Base-by-base conservation (phyloP, 768 basidiomycete species). In the Russula griseocarnosa region DNA sequence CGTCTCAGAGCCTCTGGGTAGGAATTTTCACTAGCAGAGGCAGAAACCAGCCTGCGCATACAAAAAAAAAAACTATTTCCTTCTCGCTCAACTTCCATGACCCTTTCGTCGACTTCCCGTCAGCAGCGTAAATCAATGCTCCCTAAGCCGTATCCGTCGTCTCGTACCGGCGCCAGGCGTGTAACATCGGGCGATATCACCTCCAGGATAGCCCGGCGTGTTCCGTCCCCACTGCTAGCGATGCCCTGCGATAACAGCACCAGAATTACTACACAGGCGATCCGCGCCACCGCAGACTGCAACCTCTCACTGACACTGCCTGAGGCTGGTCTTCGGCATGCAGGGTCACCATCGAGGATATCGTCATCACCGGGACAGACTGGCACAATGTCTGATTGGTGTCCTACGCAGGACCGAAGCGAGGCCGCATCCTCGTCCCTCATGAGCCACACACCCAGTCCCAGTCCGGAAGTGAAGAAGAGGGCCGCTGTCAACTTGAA, bases 71-170 rank as follows among this genome's bases (percentile, higher is more conserved):
- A n/a, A 5, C 4, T 11, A 14, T 20, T 14, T 34, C 2, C n/a
- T 36, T 36, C 13, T 26, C 47, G 14, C 28, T 14, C n/a, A 10
- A 59, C 18, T 11, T 13, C 5, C 9, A 24, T 65, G 63, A 44
- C 58, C 3, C 49, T 61, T 1, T 65, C 59, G 22, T 65, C 59
- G 13, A 34, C 20, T 44, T 55, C 53, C 28, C 58, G 50, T n/a
- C 58, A 50, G 38, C 58, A 65, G 9, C 63, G 59, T 40, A 65
- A 60, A 51, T 65, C 63, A n/a, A 55, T 65, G 59, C 59, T 65
- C 38, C 63, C 63, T 26, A 56, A 47, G 1, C 59, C 63, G 13
- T 59, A 49, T 42, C 49, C 51, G 46, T 65, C 55, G 26, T 60
- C 63, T 46, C 49, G 63, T 22, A 26, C 56, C 20, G 34, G 47